A percentile compares a stretch with the other conserved stretches of the same genome.
Conservation (phyloP, 768 basidiomycete genomes). For the Boletus vermiculosoides region DNA sequence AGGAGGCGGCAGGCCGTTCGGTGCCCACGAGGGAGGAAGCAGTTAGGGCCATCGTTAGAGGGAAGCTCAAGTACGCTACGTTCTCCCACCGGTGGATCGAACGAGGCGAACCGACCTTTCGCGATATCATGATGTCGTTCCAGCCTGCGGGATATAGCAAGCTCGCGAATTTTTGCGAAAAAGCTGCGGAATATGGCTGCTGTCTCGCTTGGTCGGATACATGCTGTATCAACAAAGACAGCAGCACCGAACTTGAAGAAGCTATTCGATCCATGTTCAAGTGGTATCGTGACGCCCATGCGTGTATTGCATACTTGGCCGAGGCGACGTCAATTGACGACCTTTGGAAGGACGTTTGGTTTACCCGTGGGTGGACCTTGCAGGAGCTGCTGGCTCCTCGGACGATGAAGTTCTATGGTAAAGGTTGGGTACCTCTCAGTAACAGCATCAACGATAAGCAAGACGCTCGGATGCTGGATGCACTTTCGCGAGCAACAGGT, state of each 20-base stretch:
- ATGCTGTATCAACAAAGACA: slow-evolving; percentile 35
- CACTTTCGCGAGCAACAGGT: slow-evolving; percentile 27
- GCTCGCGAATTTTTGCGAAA: slow-evolving; percentile 25
- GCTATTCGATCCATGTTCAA: slow-evolving; percentile 36
- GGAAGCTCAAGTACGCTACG: slow-evolving; percentile 29
- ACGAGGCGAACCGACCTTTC: slow-evolving; percentile 29
- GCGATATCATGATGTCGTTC: slow-evolving; percentile 32
- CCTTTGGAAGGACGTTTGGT: slow-evolving; percentile 28
- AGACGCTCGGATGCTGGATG: slow-evolving; percentile 20
- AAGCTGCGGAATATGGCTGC: slow-evolving; percentile 29
- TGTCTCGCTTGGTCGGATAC: slow-evolving; percentile 36
- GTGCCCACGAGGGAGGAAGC: slow-evolving; percentile 30
- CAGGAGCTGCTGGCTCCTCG: slow-evolving; percentile 31
- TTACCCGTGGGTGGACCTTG: slow-evolving; percentile 34
- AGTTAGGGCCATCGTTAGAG: slow-evolving; percentile 19
- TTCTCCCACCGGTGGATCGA: slow-evolving; percentile 34
- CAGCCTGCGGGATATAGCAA: slow-evolving; percentile 28
- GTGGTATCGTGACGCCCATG: slow-evolving; percentile 30
- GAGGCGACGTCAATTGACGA: slow-evolving; percentile 31
- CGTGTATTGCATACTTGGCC: slow-evolving; percentile 34
- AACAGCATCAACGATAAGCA: slow-evolving; percentile 29
- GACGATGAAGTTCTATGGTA: slow-evolving; percentile 33
- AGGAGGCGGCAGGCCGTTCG: slow-evolving; percentile 23
- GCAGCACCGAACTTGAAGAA: slow-evolving; percentile 36
- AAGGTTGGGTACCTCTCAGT: slow-evolving; percentile 27